phyloP scores from a whole-genome alignment of 2,329 filamentous ascomycete genomes.

The Fusarium illudens region DNA sequence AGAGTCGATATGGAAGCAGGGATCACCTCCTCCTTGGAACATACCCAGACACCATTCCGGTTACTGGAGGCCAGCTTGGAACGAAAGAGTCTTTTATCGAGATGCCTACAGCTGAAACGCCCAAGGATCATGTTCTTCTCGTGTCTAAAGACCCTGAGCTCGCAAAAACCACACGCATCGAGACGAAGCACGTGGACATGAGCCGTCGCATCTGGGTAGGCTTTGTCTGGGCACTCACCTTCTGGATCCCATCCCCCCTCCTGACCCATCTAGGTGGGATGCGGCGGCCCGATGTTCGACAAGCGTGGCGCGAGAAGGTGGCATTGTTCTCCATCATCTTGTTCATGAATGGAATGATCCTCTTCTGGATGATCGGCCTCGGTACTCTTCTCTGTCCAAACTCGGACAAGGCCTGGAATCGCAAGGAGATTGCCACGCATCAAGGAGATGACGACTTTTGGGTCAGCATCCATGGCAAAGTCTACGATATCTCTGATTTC shows the following conservation, averaged over 20 bases:
- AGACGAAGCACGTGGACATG: constrained; percentile 70
- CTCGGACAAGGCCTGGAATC: constrained; percentile 86
- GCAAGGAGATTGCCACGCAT: constrained; percentile 74
- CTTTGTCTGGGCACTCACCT: constrained; percentile 86
- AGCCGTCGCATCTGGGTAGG: constrained; percentile 80
- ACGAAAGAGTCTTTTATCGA: neutral
- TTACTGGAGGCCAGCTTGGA: neutral
- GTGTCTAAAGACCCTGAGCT: constrained; percentile 72
- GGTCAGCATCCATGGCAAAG: constrained; percentile 85
- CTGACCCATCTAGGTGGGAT: constrained; percentile 86
- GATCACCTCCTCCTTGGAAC: constrained; percentile 65
- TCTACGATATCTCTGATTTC: constrained; percentile 93
- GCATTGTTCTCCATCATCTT: constrained; percentile 83
- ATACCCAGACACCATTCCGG: neutral
- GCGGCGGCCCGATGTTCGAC: constrained; percentile 95
- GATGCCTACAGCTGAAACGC: neutral
- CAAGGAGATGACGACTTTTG: constrained; percentile 79
- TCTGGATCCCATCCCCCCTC: constrained; percentile 89
- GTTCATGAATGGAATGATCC: constrained; percentile 79
- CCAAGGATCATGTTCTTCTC: neutral
- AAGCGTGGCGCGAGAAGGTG: constrained; percentile 97
- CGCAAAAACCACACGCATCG: constrained; percentile 78
- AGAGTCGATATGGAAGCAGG: constrained; percentile 71
- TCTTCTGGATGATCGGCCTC: constrained; percentile 94
- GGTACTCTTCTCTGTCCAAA: constrained; percentile 89